Conservation (phyloP, 2,329 filamentous ascomycete genomes). For the Aspergillus tamarii region DNA sequence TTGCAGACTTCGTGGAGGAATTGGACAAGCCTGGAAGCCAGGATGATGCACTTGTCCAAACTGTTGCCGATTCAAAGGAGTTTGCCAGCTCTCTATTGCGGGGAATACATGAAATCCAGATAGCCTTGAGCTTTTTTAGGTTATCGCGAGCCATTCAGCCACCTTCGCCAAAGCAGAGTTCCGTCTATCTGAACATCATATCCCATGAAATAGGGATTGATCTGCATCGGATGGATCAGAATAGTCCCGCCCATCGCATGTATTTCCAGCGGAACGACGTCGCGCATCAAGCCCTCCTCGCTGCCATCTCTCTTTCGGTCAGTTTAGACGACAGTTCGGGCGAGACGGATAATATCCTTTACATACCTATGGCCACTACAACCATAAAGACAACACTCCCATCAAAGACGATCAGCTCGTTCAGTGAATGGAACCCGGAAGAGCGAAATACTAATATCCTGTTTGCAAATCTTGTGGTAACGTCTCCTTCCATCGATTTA, state of each 20-base stretch:
- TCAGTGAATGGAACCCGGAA: slow-evolving; percentile 69
- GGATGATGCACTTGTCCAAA: slow-evolving; percentile 72
- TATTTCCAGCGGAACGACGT: slow-evolving; percentile 93
- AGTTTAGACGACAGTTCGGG: slow-evolving; percentile 89
- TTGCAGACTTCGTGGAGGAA: slow-evolving; percentile 76
- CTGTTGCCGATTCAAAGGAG: slow-evolving; percentile 88
- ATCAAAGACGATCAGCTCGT: slow-evolving; percentile 86
- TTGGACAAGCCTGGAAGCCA: slow-evolving; percentile 68
- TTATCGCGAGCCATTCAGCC: slow-evolving; percentile 78
- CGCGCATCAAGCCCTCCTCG: slow-evolving; percentile 90
- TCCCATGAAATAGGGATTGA: slow-evolving; percentile 98
- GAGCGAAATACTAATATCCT: slow-evolving; percentile 95
- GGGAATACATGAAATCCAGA: slow-evolving; percentile 94
- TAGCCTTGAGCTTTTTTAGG: slow-evolving; percentile 88
- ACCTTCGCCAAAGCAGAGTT: slow-evolving; percentile 67
- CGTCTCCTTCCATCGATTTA: slow-evolving; percentile 90
- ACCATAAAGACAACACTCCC: slow-evolving; percentile 92
- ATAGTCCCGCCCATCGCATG: slow-evolving; percentile 95
- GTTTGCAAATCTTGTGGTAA: slow-evolving; percentile 94
- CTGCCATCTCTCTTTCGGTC: slow-evolving; percentile 88
- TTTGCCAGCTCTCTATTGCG: slow-evolving; percentile 87
- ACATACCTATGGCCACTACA: slow-evolving; percentile 96
- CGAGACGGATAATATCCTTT: slow-evolving; percentile 82
- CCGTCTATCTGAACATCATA: slow-evolving; percentile 80
- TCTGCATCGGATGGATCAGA: slow-evolving; percentile 85